Evolutionary conservation across 345 rosid genomes (phyloP), one percentile per base, ranked within the genome.

Genomic region (Noccaea caerulescens): DNA sequence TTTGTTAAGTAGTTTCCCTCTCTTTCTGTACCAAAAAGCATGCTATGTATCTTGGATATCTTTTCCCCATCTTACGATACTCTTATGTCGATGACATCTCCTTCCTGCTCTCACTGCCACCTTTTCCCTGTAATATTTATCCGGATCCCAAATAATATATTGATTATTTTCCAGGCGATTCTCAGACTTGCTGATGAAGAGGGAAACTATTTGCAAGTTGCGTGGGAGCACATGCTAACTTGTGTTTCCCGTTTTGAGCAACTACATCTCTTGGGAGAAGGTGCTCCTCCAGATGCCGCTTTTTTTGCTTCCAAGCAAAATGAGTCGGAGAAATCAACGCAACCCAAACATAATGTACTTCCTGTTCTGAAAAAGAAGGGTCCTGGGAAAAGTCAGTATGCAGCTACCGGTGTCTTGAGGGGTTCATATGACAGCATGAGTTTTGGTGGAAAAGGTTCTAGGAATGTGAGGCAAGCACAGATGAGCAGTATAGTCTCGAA

Each of bases 161-260:
- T 43, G 38, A 72, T 51, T 68, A 58, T 53, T 61, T 16, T 74
- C 66, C 91, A 88, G 97, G 91, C 90, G 67, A 86, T 91, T 66
- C 84, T 91, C 70, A 73, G 79, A 59, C 88, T 91, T 67, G 97
- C 96, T 47, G 82, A 85, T 72, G 96, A 89, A 79, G 96, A 88
- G 82, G 97, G 97, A 27, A 82, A 91, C 77, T 73, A 84, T 78
- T 91, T 91, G 69, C 91, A 91, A 64, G 97, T 87, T 70, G 87
- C 96, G 44, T 91, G 96, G 96, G 96, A 91, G 81, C 97, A 91
- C 80, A 81, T 89, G 55, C 77, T 91, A 64, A 91, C 88, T 18
- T 91, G 97, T 78, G 93, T 91, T 69, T 91, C 97, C 62, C 89
- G 97, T 66, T 85, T 91, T 78, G 97, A 91, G 81, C 93, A 89